Conservation (phyloP, 768 basidiomycete species). For the Exsudoporus frostii region DNA sequence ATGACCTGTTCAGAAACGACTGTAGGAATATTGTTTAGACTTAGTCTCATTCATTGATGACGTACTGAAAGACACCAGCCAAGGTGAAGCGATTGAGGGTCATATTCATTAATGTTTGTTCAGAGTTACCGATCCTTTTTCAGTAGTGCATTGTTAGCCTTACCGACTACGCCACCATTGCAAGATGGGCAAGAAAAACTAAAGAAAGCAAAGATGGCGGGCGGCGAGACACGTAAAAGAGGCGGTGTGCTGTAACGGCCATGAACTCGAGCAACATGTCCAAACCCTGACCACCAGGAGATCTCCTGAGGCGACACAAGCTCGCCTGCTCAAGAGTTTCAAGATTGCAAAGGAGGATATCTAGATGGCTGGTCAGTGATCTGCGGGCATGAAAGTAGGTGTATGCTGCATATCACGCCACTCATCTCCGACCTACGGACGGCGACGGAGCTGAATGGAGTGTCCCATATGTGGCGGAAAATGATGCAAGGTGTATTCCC, state of each 20-base stretch:
- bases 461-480: no score
- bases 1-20: slow-evolving; percentile 42
- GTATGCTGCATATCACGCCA: not conserved
- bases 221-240: slow-evolving; percentile 92
- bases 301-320: not conserved
- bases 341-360: not conserved
- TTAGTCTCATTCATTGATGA: slow-evolving; percentile 7
- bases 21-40: not conserved
- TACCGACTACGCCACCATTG: slow-evolving; percentile 55
- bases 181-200: slow-evolving; percentile 90
- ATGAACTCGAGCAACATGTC: not conserved
- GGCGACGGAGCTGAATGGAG: not conserved
- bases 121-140: not conserved
- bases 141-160: not conserved
- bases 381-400: not conserved
- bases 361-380: not conserved
- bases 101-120: slow-evolving; percentile 37
- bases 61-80: slow-evolving; percentile 85
- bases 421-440: not conserved
- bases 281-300: not conserved
- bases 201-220: slow-evolving; percentile 82
- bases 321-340: not conserved
- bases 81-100: slow-evolving; percentile 92
- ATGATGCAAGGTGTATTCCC: not conserved
- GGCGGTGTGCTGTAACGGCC: no score